phyloP scores from a whole-genome alignment of 2,329 filamentous ascomycete genomes.

The Akanthomyces muscarius region DNA sequence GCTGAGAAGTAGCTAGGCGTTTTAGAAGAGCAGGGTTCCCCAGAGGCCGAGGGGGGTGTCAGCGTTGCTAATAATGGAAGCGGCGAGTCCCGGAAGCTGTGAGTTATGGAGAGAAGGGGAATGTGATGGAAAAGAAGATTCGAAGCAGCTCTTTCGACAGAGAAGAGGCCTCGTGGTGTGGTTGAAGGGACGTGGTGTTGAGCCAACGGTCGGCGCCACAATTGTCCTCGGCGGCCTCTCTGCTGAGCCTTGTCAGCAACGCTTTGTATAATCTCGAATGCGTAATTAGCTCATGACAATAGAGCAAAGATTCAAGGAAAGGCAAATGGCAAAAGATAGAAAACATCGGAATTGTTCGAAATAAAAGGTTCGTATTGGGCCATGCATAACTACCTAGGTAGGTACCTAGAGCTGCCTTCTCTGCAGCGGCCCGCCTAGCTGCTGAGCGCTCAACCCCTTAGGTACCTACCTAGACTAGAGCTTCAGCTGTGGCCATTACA shows the following conservation, averaged over 20 bases:
- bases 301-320: no score
- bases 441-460: no score
- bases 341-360: no score
- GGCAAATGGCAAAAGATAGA: no score
- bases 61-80: neutral
- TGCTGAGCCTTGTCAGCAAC: no score
- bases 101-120: neutral
- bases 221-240: neutral
- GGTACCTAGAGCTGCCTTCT: no score
- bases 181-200: neutral
- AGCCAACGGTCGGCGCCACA: neutral
- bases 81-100: neutral
- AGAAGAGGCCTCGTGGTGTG: neutral
- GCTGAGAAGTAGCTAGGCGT: slow-evolving; percentile 4
- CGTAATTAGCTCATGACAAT: no score
- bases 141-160: neutral
- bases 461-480: no score
- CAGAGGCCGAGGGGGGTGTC: neutral
- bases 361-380: no score
- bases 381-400: no score
- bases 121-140: neutral
- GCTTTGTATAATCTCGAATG: no score
- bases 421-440: no score
- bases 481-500: neutral
- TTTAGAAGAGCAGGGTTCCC: neutral